Conservation (phyloP, 768 basidiomycete genomes). For the Favolaschia claudopus region DNA sequence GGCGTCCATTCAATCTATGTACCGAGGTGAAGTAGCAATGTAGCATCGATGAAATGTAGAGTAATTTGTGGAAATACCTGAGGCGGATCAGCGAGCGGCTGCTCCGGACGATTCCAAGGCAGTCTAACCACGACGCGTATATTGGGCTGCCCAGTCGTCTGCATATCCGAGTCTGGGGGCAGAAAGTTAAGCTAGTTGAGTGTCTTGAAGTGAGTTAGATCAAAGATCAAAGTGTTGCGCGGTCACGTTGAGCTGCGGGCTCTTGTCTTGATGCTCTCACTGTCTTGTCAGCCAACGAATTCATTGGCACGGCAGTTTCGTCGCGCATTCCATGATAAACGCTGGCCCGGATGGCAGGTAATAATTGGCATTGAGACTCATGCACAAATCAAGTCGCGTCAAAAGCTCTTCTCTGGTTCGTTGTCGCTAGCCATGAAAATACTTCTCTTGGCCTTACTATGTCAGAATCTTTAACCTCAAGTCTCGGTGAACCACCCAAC, state of each 20-base stretch:
- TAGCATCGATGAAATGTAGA: conserved; percentile 3
- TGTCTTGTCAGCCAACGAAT: conserved; percentile 14
- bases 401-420: conserved; percentile 86
- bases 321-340: conserved; percentile 37
- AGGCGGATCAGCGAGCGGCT: conserved; percentile 70
- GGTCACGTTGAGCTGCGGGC: conserved; percentile 13
- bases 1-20: conserved; percentile 83
- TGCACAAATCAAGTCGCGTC: conserved; percentile 87
- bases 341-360: conserved; percentile 91
- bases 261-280: conserved; percentile 20
- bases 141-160: conserved; percentile 41
- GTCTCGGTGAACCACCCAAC: conserved; percentile 65
- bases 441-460: background rate
- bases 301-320: conserved; percentile 8
- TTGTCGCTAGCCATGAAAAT: too few species aligned
- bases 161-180: conserved; percentile 30
- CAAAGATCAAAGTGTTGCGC: too few species aligned
- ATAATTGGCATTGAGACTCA: conserved; percentile 96
- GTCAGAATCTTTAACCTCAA: conserved; percentile 51
- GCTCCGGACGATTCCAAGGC: conserved; percentile 80
- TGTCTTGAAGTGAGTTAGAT: too few species aligned
- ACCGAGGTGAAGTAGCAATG: conserved; percentile 16
- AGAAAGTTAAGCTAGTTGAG: background rate
- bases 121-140: conserved; percentile 82
- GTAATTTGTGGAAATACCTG: conserved; percentile 54